Evolutionary conservation across 83 land plant genomes (phyloP).

Genomic region (Thuja plicata): DNA sequence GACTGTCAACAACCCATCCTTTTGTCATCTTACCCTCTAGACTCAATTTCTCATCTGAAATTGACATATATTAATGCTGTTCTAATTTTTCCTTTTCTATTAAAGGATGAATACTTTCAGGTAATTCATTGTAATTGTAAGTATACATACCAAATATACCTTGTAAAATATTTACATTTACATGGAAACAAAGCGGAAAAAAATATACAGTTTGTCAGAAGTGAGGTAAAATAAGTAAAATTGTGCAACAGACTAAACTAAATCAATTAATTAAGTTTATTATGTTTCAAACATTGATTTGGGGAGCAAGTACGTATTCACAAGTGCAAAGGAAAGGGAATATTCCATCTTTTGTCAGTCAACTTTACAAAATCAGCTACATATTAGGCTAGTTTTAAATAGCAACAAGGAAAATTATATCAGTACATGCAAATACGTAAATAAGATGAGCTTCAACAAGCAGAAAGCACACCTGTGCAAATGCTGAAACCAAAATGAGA

Average conservation of each 20-base stretch:
- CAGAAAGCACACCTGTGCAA: slow-evolving; percentile 78
- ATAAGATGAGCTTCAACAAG: neutral
- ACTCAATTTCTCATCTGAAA: neutral
- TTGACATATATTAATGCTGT: neutral
- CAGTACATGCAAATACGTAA: neutral
- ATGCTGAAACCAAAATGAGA: slow-evolving; percentile 71
- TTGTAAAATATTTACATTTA: too few relatives aligned
- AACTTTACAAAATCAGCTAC: neutral
- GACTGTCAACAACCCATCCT: neutral
- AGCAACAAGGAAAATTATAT: neutral
- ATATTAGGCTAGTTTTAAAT: neutral
- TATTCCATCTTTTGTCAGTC: neutral
- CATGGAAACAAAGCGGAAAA: neutral
- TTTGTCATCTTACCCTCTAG: neutral
- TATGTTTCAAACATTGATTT: neutral
- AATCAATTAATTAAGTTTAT: neutral
- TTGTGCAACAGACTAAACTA: neutral
- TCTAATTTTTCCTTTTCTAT: neutral
- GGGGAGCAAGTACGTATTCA: neutral
- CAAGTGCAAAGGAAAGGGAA: neutral
- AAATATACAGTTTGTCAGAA: neutral
- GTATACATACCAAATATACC: too few relatives aligned
- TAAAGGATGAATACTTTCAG: neutral
- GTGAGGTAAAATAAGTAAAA: neutral
- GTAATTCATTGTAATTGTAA: neutral